phyloP scores from a whole-genome alignment of 2,329 filamentous ascomycete genomes.

The Calonectria pauciramosa region DNA sequence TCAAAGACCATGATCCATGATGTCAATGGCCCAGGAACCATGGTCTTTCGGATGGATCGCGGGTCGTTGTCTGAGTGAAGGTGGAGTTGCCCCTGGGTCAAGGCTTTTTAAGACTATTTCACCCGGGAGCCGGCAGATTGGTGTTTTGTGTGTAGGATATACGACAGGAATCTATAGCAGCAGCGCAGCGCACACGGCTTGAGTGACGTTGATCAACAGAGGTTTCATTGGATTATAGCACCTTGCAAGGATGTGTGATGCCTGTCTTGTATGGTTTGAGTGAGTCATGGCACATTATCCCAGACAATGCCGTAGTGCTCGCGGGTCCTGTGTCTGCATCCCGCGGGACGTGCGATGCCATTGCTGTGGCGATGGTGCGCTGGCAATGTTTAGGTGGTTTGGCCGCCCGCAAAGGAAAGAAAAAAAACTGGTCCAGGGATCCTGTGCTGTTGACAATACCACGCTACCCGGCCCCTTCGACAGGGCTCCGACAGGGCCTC shows the following conservation, averaged over 20 bases:
- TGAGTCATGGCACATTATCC: slow-evolving; percentile 28
- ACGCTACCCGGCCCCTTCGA: background rate
- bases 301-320: slow-evolving; percentile 20
- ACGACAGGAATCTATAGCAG: slow-evolving; percentile 6
- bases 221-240: slow-evolving; percentile 20
- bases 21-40: background rate
- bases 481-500: background rate
- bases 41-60: slow-evolving; percentile 11
- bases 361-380: slow-evolving; percentile 43
- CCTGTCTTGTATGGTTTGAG: slow-evolving; percentile 3
- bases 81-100: slow-evolving; percentile 19
- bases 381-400: slow-evolving; percentile 26
- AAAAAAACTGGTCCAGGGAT: slow-evolving; percentile 11
- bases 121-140: background rate
- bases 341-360: slow-evolving; percentile 35
- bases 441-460: slow-evolving; percentile 10
- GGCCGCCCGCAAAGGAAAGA: background rate
- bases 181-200: background rate
- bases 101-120: background rate
- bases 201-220: background rate
- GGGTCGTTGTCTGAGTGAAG: slow-evolving; percentile 31
- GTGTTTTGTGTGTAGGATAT: slow-evolving; percentile 19
- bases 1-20: slow-evolving; percentile 12
- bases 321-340: background rate
- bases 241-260: background rate